phyloP scores from a whole-genome alignment of 2,329 filamentous ascomycete species.

The Septoria linicola region DNA sequence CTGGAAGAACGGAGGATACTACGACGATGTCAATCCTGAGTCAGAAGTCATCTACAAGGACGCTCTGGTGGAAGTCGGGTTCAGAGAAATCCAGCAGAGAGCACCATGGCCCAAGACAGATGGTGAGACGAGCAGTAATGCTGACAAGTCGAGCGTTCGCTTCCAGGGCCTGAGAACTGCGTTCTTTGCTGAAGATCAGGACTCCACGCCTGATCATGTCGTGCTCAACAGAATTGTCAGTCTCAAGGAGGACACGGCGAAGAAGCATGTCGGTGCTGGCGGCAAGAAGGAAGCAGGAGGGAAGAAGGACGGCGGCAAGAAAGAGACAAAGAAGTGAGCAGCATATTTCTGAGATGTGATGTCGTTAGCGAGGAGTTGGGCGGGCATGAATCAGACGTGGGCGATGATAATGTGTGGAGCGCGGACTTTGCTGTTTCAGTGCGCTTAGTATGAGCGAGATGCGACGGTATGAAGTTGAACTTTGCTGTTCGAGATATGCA shows the following conservation, averaged over 20 bases:
- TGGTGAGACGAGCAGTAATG: slow-evolving; percentile 63
- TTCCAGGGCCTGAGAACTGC: slow-evolving; percentile 91
- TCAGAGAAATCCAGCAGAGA: slow-evolving; percentile 69
- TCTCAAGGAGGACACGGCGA: slow-evolving; percentile 81
- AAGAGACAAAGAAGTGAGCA: slow-evolving; percentile 1
- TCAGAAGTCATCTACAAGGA: slow-evolving; percentile 76
- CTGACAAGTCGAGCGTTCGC: slow-evolving; percentile 67
- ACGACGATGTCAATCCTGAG: slow-evolving; percentile 79
- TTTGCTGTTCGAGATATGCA: too few relatives aligned
- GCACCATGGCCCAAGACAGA: slow-evolving; percentile 81
- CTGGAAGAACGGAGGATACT: slow-evolving; percentile 70
- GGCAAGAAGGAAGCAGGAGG: slow-evolving; percentile 1
- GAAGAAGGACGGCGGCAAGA: slow-evolving; percentile 2
- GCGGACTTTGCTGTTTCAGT: too few relatives aligned
- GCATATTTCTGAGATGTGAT: neutral
- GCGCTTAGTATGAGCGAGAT: too few relatives aligned
- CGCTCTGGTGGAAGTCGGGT: slow-evolving; percentile 79
- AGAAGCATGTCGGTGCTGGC: slow-evolving; percentile 43
- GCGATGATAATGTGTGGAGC: too few relatives aligned
- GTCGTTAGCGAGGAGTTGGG: neutral
- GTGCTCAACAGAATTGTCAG: slow-evolving; percentile 90
- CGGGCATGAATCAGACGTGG: too few relatives aligned
- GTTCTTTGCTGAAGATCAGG: slow-evolving; percentile 76
- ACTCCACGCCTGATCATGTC: slow-evolving; percentile 65
- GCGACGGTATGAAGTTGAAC: too few relatives aligned